Evolutionary conservation across 1,284 basidiomycete species (phyloP).

Genomic region (Veloboletus limbatus): DNA sequence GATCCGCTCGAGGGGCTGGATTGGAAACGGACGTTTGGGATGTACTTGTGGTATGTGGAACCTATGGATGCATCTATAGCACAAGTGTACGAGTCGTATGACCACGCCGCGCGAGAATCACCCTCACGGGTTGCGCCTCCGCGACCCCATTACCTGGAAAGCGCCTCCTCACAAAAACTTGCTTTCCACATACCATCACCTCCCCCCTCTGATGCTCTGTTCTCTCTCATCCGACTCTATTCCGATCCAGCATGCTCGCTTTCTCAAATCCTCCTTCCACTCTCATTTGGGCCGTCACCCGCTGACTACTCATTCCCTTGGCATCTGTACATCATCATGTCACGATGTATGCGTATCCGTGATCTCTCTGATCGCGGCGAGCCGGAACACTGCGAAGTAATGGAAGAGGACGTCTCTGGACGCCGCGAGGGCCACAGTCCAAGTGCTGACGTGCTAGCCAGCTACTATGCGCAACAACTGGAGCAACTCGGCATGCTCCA

Average conservation of each 20-base stretch:
- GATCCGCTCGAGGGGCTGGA: conserved; percentile 81
- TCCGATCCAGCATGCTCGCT: conserved; percentile 66
- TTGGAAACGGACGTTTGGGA: conserved; percentile 93
- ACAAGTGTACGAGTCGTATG: conserved; percentile 71
- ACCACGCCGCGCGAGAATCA: conserved; percentile 46
- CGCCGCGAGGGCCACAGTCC: conserved; percentile 71
- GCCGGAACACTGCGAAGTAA: conserved; percentile 37
- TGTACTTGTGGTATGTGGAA: conserved; percentile 89
- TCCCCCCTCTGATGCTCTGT: conserved; percentile 67
- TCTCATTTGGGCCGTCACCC: conserved; percentile 75
- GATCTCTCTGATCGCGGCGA: conserved; percentile 82
- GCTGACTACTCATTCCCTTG: conserved; percentile 85
- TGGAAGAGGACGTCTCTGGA: conserved; percentile 43
- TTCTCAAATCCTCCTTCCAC: conserved; percentile 59
- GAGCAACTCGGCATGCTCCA: conserved; percentile 81
- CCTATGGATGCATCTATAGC: conserved; percentile 71
- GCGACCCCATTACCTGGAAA: conserved; percentile 65
- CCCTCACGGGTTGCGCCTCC: conserved; percentile 56
- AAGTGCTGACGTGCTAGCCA: conserved; percentile 79
- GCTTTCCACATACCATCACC: conserved; percentile 31
- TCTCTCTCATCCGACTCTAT: conserved; percentile 80
- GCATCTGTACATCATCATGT: conserved; percentile 91
- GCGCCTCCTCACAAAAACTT: conserved; percentile 32
- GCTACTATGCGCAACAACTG: conserved; percentile 84
- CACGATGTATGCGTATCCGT: conserved; percentile 76